These are phyloP conservation scores for Pythium insidiosum DNA, from an alignment of 352 stramenopile species.

Conservation along the genomic window DNA sequence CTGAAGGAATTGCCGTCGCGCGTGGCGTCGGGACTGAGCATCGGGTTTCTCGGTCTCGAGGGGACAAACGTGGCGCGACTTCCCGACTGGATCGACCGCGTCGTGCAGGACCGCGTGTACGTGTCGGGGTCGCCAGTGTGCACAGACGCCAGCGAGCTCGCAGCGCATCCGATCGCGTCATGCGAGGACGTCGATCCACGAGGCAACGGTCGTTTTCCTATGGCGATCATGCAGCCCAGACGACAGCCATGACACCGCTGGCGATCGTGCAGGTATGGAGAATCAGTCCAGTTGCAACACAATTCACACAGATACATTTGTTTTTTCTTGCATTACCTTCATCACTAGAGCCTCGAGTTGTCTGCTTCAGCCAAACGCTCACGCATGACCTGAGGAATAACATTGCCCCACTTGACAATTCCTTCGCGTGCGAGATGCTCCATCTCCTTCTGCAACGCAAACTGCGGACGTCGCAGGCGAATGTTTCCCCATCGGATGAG, in stretches of 20 bases:
- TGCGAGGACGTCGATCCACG: neutral
- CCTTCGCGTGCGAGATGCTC: neutral
- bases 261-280: too few species aligned
- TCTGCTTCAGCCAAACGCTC: too few species aligned
- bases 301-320: too few species aligned
- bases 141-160: neutral
- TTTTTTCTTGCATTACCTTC: too few species aligned
- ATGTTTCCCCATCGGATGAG: constrained; percentile 2
- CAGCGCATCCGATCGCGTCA: neutral
- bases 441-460: neutral
- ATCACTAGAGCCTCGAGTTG: too few species aligned
- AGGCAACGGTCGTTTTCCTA: neutral
- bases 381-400: constrained; percentile 3
- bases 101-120: neutral
- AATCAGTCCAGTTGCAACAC: too few species aligned
- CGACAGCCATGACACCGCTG: neutral
- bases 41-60: neutral
- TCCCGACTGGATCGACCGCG: neutral
- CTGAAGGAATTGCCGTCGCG: neutral
- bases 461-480: constrained; percentile 1
- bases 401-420: neutral
- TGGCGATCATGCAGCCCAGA: neutral
- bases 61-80: neutral
- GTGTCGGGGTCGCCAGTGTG: neutral
- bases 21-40: neutral